Percentiles rank a stretch among this genome's conserved stretches.
These are phyloP conservation scores for Tuber melanosporum DNA, from an alignment of 495 filamentous ascomycete species.

Conservation along the genomic window DNA sequence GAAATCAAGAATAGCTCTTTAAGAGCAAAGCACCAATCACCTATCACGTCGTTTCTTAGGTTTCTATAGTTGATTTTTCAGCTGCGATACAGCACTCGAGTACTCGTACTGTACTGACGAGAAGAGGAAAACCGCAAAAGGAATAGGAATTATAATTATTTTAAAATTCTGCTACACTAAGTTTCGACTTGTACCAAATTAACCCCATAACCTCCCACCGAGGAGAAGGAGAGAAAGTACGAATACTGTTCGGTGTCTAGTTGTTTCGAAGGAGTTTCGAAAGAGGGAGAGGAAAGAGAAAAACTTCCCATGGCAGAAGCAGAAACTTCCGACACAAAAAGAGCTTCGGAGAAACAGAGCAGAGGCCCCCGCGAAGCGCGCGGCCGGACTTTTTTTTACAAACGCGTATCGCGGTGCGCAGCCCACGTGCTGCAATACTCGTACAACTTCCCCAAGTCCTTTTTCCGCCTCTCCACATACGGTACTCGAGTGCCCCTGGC, in stretches of 20 bases:
- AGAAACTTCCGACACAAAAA: not conserved
- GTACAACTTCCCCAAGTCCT: not conserved
- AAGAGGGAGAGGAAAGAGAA: not conserved
- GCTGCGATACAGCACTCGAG: not conserved
- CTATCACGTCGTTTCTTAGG: not conserved
- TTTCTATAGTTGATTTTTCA: not conserved
- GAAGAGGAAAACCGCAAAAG: not conserved
- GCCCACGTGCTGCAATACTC: not conserved
- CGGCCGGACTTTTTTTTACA: not conserved
- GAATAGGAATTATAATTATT: not conserved
- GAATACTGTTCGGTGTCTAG: not conserved
- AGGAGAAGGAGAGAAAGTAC: not conserved
- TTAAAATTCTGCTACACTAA: not conserved
- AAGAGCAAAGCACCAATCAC: not conserved
- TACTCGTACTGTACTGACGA: not conserved
- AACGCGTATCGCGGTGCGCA: slow-evolving; percentile 2
- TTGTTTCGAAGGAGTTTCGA: not conserved
- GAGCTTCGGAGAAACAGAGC: not conserved
- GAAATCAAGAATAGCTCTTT: not conserved
- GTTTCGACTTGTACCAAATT: not conserved
- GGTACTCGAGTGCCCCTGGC: not conserved
- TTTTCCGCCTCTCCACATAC: not conserved
- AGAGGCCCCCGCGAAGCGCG: not conserved
- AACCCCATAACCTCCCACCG: not conserved
- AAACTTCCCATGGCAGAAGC: not conserved